Evolutionary conservation across 2,329 filamentous ascomycete genomes (phyloP), one percentile per base, ranked within the genome.

Genomic region (Alternaria gansuensis): DNA sequence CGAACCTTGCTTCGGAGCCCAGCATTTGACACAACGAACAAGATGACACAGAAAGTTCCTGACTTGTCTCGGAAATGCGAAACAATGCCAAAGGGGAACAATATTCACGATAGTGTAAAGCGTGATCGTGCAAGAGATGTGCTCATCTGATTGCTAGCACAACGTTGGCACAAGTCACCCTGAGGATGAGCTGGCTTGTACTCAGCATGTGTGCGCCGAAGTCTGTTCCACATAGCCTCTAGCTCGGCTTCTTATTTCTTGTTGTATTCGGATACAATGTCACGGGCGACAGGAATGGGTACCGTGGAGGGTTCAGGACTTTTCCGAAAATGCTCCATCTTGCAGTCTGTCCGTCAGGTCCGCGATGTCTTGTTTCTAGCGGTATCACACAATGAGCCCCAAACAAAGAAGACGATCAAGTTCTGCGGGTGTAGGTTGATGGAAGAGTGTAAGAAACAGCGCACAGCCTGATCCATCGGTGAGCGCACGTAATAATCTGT

Each of bases 81-180:
- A 45, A 23, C 3, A 21, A 14, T 7, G 3, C 2, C 9, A 44
- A n/a, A 10, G 2, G 1, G 0, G 3, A 0, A 2, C 1, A 1
- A 1, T 10, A 1, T 5, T 29, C 14, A 7, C 13, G 23, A 7
- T 29, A 28, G n/a, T 31, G 11, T 1, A 29, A 2, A 2, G 10
- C 10, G 4, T 3, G 0, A 10, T 43, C 3, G 3, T 2, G 9
- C 13, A 43, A 6, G 5, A 45, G 28, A 23, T 3, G 5, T 0
- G 28, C 2, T 28, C 28, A 45, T 2, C 23, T 9, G 2, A 45
- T 23, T 23, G 1, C 43, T 0, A 45, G 41, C 43, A 3, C 43
- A 23, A 9, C 28, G 43, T 3, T 33, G 3, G 1, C 43, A 45
- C 11, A 31, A 4, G 1, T 14, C 0, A 31, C 43, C 26, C 2